Evolutionary conservation across 164 flowering plant species (phyloP), one percentile per base, ranked within the genome.

Genomic region (Tetracentron sinense): DNA sequence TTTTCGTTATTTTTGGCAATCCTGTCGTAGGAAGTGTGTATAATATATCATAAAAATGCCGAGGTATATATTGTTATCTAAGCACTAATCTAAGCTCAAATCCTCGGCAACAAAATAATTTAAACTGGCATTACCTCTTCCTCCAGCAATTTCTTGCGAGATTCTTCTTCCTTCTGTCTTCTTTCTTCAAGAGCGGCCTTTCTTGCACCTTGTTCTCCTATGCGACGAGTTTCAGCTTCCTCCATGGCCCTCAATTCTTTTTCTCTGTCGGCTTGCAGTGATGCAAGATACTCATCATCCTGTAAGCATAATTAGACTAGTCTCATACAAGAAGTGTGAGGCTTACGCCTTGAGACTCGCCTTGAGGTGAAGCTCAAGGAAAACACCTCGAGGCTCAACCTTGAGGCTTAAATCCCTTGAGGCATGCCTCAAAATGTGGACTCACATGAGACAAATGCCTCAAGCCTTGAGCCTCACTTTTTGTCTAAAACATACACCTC

Each of bases 221-320:
- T 55, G 35, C 68, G 79, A 56, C 79, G 79, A 59, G 80, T 79
- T 71, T 83, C 85, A 68, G 88, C 94, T 65, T 88, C 97, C 59
- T 82, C 86, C 56, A 51, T 71, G 30, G 93, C 90, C 70, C 78
- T 85, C 81, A 82, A 52, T 65, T 91, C 98, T 65, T 86, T 94
- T 70, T 88, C 97, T 78, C 81, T 75, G 74, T 91, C 99, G 63
- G 97, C 97, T 86, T 85, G 89, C 60, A 92, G 69, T 33, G 99
- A 72, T 69, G 97, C 97, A 75, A 86, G 78, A 74, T 89, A 95
- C 63, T 86, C 97, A 72, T 92, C 97, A 78, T 95, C 97, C 99
- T 91, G 79, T 65, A 79, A 54, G 56, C 22, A 54, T 56, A 67
- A n/a, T n/a, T n/a, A n/a, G n/a, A n/a, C n/a, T n/a, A n/a, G n/a